phyloP scores from a whole-genome alignment of 306 rosid species.

The Castanospermum australe region DNA sequence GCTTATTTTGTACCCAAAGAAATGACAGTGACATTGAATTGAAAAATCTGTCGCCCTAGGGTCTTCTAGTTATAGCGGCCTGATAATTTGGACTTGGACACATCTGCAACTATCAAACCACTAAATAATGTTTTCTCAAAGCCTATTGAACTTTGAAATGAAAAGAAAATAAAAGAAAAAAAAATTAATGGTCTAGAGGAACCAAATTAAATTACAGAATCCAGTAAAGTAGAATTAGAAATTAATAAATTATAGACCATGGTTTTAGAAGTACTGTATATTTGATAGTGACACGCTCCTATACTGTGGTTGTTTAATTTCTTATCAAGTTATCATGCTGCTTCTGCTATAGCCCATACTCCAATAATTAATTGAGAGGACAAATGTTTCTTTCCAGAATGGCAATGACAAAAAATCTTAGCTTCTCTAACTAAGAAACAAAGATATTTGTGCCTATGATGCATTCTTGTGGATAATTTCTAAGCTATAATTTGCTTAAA shows the following conservation, averaged over 20 bases:
- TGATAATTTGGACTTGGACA: neutral
- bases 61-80: neutral
- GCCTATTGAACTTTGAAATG: neutral
- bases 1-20: neutral
- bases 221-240: neutral
- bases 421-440: no score
- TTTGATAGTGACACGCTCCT: no score
- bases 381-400: neutral
- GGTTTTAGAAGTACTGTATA: neutral
- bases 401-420: no score
- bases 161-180: no score
- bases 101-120: neutral
- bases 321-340: no score
- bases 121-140: neutral
- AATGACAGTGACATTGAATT: neutral
- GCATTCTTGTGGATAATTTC: no score
- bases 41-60: neutral
- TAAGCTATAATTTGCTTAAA: no score
- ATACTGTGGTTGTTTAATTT: no score
- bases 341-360: no score
- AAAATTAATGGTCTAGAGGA: neutral
- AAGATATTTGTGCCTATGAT: no score
- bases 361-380: neutral
- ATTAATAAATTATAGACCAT: no score
- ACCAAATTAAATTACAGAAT: neutral